Base-by-base conservation (phyloP, 305 asterid genomes). In the Fraxinus velutina region DNA sequence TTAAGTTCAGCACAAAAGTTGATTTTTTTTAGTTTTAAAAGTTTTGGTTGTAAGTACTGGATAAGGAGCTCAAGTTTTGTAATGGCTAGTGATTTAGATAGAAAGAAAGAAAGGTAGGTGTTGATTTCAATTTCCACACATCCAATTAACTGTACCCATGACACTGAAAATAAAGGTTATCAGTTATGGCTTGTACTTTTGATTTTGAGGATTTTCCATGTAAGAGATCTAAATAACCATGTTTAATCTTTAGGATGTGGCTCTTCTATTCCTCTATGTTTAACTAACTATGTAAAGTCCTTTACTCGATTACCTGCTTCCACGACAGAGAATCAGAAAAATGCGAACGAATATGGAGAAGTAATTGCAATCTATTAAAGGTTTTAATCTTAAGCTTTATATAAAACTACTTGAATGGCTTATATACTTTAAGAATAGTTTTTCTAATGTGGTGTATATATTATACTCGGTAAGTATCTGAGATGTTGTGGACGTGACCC, bases 401-500 rank as follows among this genome's bases (percentile, higher is more conserved):
- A 68, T 64, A 4, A 29, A 44, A 86, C 42, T 76, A 74, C 21
- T 80, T 47, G 12, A 81, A 44, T 68, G 70, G 64, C 39, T 21
- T 57, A 76, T 24, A 73, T 24, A 24, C 15, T 64, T 36, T 78
- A 32, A 27, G 73, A 39, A 52, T 70, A 73, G 78, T 86, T 68
- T 72, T 78, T 76, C 78, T 0, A 29, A 13, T 33, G 32, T 77
- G 77, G 29, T 74, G 76, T 70, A 19, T 17, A 50, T 75, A 34
- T 33, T 24, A 55, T 39, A 15, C 32, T 64, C 0, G 39, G 39
- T 52, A 80, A 29, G 36, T 8, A 32, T 83, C 12, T 73, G 52
- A 75, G 52, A 17, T 27, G 37, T 64, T 82, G 75, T 62, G 42
- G 15, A 36, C 62, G 29, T 75, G 85, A 64, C 71, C 50, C 81